Conservation (phyloP, 2,329 filamentous ascomycete genomes). For the Fusarium veterinarium region DNA sequence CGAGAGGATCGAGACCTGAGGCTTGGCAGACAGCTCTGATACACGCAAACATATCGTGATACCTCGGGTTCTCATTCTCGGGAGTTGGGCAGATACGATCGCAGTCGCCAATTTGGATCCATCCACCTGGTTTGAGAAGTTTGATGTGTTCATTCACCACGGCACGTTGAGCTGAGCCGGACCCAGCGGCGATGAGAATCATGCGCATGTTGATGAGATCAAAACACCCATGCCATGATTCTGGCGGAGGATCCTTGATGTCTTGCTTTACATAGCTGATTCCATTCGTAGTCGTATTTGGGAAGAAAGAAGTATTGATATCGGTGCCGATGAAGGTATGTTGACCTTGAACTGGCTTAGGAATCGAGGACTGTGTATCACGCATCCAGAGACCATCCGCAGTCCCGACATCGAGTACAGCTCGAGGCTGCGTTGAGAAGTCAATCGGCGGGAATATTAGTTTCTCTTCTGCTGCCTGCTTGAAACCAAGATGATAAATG, state of each 20-base stretch:
- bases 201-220: slow-evolving; percentile 17
- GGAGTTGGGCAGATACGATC: slow-evolving; percentile 11
- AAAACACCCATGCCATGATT: neutral
- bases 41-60: slow-evolving; percentile 6
- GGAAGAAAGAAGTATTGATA: slow-evolving; percentile 12
- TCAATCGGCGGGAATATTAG: neutral
- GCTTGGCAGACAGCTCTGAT: slow-evolving; percentile 5
- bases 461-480: neutral
- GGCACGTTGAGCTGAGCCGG: neutral
- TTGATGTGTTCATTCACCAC: neutral
- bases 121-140: slow-evolving; percentile 12
- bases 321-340: slow-evolving; percentile 7
- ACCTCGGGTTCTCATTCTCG: neutral
- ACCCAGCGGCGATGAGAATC: slow-evolving; percentile 15
- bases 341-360: neutral
- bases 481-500: slow-evolving; percentile 10
- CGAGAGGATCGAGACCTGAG: neutral
- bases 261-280: neutral
- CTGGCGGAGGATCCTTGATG: neutral
- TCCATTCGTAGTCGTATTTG: rapidly evolving
- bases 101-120: slow-evolving; percentile 15
- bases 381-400: slow-evolving; percentile 20
- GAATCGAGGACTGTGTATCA: neutral
- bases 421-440: neutral
- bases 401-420: slow-evolving; percentile 1